Evolutionary conservation across 2,329 filamentous ascomycete genomes (phyloP), one percentile per base, ranked within the genome.

Genomic region (Curvularia hawaiiensis): DNA sequence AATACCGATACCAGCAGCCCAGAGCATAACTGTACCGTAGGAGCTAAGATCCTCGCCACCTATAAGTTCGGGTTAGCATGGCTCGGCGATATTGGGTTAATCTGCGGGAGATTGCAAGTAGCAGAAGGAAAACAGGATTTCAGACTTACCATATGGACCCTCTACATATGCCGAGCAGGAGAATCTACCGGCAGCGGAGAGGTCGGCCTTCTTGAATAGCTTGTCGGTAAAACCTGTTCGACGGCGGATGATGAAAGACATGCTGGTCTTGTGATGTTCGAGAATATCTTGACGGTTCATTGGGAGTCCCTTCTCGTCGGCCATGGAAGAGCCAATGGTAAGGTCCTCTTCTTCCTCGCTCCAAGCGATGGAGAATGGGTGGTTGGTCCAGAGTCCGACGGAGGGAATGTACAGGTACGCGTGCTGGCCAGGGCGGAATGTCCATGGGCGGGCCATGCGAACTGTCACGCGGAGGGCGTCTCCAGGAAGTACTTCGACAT

Each of bases 1-100:
- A 78, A 99, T 98, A 61, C 95, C 95, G 5, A 95, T 92, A 56
- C 94, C 91, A 55, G 92, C 93, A 12, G 94, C 93, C 72, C 97
- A 92, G 55, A 99, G 88, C 62, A 99, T 85, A 44, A 89, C 88
- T 43, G 96, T 95, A 39, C 95, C 94, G 77, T 97, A 98, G 8
- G 93, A 97, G 76, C 92, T 88, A 63, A 98, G 88, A 59, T 87
- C 88, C 77, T 97, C 90, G 72, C 92, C 89, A 41, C 88, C 89
- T 73, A 57, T 46, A 56, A 58, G 54, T 60, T 65, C 54, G 62
- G 48, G 68, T 73, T 70, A 74, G 71, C 61, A 66, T 64, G 63
- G 59, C 44, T 62, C 56, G 52, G 50, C 5, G 43, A 47, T 48
- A 63, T 59, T 59, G 48, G 59, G 50, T 59, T 65, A 69, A 67